phyloP scores from a whole-genome alignment of 2,329 filamentous ascomycete species.

The Botryotinia convoluta region DNA sequence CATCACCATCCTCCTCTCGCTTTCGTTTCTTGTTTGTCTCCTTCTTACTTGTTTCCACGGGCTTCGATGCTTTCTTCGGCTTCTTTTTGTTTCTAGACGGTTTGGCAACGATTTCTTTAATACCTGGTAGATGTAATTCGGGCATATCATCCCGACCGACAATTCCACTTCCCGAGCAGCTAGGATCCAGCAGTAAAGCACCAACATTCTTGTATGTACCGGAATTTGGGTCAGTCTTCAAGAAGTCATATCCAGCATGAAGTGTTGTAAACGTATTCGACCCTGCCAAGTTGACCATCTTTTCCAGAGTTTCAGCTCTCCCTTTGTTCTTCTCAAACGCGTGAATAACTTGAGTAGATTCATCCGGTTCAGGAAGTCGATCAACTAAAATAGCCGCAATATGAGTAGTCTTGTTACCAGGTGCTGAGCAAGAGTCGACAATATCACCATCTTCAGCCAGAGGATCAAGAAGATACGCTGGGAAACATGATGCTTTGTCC shows the following conservation, averaged over 20 bases:
- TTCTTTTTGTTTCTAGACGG: constrained; percentile 34
- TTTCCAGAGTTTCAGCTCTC: constrained; percentile 72
- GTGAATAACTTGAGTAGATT: constrained; percentile 53
- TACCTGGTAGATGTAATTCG: constrained; percentile 56
- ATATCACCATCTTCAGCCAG: constrained; percentile 66
- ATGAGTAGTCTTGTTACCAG: constrained; percentile 97
- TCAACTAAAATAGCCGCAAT: constrained; percentile 67
- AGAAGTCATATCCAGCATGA: constrained; percentile 75
- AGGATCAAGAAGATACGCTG: constrained; percentile 80
- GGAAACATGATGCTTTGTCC: constrained; percentile 96
- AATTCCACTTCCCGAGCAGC: constrained; percentile 94
- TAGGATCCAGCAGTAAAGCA: constrained; percentile 83
- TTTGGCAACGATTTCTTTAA: constrained; percentile 32
- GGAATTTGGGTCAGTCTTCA: constrained; percentile 66
- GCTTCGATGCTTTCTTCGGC: constrained; percentile 25
- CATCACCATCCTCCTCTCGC: constrained; percentile 33
- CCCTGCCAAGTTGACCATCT: constrained; percentile 80
- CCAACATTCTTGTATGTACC: constrained; percentile 67
- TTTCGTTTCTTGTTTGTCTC: constrained; percentile 35
- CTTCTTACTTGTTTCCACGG: constrained; percentile 31
- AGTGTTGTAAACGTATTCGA: constrained; percentile 65
- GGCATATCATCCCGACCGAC: constrained; percentile 81
- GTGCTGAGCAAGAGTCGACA: constrained; percentile 91
- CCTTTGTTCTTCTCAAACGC: constrained; percentile 75
- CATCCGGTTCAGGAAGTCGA: constrained; percentile 38